A percentile compares a stretch with the other conserved stretches of the same genome.
These are phyloP conservation scores for Leishmania tropica DNA, from an alignment of 208 protist genomes.

Conservation along the genomic window DNA sequence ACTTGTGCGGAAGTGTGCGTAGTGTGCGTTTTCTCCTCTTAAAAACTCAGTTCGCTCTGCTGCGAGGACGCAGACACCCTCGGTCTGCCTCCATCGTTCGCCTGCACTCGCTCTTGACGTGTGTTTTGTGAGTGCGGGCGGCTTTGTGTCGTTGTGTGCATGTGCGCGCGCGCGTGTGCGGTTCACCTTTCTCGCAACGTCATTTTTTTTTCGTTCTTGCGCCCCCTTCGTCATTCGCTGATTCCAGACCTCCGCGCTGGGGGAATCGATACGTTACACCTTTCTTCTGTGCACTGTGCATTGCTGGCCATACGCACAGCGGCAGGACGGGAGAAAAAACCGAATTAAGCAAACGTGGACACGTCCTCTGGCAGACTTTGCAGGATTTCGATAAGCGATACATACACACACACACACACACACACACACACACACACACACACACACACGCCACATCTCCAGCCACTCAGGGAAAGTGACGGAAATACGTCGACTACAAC, in stretches of 20 bases:
- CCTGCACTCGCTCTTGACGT: neutral
- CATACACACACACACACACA: too few relatives aligned
- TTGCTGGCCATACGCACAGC: neutral
- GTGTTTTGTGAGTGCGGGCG: neutral
- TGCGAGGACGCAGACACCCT: neutral
- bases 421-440: too few relatives aligned
- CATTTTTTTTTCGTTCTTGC: neutral
- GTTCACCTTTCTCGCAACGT: neutral
- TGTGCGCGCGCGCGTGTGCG: neutral
- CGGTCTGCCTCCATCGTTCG: neutral
- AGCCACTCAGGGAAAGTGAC: neutral
- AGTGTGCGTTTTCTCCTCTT: neutral
- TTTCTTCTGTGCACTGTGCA: neutral
- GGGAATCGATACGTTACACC: neutral
- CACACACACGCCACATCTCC: neutral
- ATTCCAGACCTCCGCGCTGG: neutral
- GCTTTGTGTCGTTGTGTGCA: neutral
- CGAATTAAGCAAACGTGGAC: neutral
- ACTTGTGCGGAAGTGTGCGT: neutral
- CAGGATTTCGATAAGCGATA: neutral
- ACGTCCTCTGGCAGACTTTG: conserved; percentile 3
- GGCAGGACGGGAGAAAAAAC: neutral
- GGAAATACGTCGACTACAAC: neutral
- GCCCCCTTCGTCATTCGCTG: neutral
- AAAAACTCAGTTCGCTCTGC: neutral